Percentiles rank a stretch among this genome's conserved stretches.
Conservation (phyloP, 768 basidiomycete genomes). For the Zangia roseola region DNA sequence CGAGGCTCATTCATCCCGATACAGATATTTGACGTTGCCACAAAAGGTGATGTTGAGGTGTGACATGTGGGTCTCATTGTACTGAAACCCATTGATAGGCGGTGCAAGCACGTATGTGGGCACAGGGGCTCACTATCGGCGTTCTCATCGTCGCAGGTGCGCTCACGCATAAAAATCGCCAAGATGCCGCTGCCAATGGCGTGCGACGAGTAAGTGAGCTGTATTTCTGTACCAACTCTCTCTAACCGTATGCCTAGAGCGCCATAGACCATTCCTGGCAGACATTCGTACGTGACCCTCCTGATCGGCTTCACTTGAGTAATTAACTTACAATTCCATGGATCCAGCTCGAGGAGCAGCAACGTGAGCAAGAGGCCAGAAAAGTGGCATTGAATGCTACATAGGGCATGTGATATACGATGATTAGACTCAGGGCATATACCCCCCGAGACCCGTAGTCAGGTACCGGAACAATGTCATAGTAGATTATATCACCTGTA, state of each 20-base stretch:
- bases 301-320: background rate
- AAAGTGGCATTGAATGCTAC: slow-evolving; percentile 9
- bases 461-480: background rate
- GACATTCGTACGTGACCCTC: slow-evolving; percentile 21
- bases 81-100: slow-evolving; percentile 44
- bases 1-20: background rate
- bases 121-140: slow-evolving; percentile 78
- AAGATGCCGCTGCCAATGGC: slow-evolving; percentile 32
- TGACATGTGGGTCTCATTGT: background rate
- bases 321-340: background rate
- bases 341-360: slow-evolving; percentile 31
- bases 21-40: slow-evolving; percentile 26
- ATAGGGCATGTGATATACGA: background rate
- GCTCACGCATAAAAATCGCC: slow-evolving; percentile 51
- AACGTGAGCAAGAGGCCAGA: slow-evolving; percentile 22
- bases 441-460: background rate
- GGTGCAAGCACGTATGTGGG: slow-evolving; percentile 89
- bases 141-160: slow-evolving; percentile 70
- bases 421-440: background rate
- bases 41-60: slow-evolving; percentile 22
- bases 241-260: slow-evolving; percentile 9
- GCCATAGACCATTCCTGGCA: slow-evolving; percentile 29
- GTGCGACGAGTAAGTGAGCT: slow-evolving; percentile 22
- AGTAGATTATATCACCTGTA: background rate
- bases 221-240: no score